These are phyloP conservation scores for Pavlovales sp. DNA, from an alignment of 208 protist species.

Conservation along the genomic window DNA sequence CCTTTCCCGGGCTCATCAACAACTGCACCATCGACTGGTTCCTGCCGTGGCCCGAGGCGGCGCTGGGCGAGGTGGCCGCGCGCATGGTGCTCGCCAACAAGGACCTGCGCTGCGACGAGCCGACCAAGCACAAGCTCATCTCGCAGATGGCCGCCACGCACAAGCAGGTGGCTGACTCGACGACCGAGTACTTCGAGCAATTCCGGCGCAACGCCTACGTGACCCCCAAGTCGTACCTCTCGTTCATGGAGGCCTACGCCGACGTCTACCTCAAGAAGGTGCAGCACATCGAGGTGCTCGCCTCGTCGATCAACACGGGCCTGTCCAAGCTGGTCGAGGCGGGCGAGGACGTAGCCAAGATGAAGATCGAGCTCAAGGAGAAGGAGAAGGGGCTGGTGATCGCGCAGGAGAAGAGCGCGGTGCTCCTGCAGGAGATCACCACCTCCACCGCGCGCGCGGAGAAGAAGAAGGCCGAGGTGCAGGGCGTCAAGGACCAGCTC, in stretches of 20 bases:
- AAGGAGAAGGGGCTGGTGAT: conserved; percentile 56
- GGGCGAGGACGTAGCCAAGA: conserved; percentile 56
- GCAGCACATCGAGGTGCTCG: conserved; percentile 60
- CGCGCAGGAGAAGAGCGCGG: conserved; percentile 52
- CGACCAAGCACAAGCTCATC: conserved; percentile 58
- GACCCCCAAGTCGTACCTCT: conserved; percentile 79
- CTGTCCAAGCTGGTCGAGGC: conserved; percentile 74
- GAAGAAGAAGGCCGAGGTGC: conserved; percentile 72
- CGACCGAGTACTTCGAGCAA: conserved; percentile 67
- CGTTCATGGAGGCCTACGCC: conserved; percentile 71
- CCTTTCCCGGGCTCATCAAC: conserved; percentile 94
- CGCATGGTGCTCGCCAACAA: conserved; percentile 79
- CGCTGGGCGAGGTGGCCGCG: conserved; percentile 81
- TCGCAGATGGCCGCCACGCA: conserved; percentile 69
- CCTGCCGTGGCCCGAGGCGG: conserved; percentile 92
- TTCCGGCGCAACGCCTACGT: conserved; percentile 70
- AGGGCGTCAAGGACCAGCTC: conserved; percentile 45
- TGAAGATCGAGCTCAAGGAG: conserved; percentile 57
- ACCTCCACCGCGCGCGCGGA: conserved; percentile 55
- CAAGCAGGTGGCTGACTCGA: conserved; percentile 58
- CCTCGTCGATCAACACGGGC: conserved; percentile 63
- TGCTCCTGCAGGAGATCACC: conserved; percentile 52
- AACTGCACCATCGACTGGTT: conserved; percentile 97
- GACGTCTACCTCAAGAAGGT: conserved; percentile 67
- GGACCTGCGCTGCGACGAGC: conserved; percentile 31